Percentiles rank a stretch among this genome's conserved stretches.
These are phyloP conservation scores for Rutstroemia sp. DNA, from an alignment of 2,329 filamentous ascomycete genomes.

Conservation along the genomic window DNA sequence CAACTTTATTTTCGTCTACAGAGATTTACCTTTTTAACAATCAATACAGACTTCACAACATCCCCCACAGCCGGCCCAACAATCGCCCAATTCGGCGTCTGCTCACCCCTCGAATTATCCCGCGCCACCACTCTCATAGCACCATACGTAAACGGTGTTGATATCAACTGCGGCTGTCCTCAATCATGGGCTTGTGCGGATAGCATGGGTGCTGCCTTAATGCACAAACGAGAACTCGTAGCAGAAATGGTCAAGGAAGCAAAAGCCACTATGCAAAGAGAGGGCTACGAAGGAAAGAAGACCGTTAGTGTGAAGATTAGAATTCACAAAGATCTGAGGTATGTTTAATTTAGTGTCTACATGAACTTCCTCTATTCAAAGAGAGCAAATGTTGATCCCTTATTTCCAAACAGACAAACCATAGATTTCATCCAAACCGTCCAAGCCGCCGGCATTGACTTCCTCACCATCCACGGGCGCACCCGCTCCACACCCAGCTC, in stretches of 20 bases:
- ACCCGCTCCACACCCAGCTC: constrained; percentile 53
- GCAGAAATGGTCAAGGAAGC: constrained; percentile 56
- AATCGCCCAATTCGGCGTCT: constrained; percentile 62
- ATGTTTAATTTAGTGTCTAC: background rate
- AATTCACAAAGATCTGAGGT: constrained; percentile 54
- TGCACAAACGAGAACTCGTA: constrained; percentile 58
- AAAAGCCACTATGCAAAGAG: constrained; percentile 40
- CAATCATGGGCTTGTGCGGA: constrained; percentile 67
- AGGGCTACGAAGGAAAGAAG: constrained; percentile 44
- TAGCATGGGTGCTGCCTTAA: constrained; percentile 60
- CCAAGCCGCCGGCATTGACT: constrained; percentile 53
- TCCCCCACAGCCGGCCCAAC: constrained; percentile 49
- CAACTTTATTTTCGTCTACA: background rate
- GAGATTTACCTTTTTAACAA: background rate
- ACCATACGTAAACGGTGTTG: constrained; percentile 56
- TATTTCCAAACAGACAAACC: constrained; percentile 24
- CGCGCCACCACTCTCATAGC: constrained; percentile 55
- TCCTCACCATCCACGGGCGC: constrained; percentile 64
- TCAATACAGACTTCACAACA: constrained; percentile 49
- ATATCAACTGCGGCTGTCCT: constrained; percentile 67
- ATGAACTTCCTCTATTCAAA: background rate
- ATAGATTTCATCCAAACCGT: constrained; percentile 58
- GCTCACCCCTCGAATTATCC: constrained; percentile 52
- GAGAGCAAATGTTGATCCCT: background rate
- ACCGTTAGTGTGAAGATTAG: constrained; percentile 64